Conservation (phyloP, 148 eudicot genomes). For the Salicornia ramosissima region DNA sequence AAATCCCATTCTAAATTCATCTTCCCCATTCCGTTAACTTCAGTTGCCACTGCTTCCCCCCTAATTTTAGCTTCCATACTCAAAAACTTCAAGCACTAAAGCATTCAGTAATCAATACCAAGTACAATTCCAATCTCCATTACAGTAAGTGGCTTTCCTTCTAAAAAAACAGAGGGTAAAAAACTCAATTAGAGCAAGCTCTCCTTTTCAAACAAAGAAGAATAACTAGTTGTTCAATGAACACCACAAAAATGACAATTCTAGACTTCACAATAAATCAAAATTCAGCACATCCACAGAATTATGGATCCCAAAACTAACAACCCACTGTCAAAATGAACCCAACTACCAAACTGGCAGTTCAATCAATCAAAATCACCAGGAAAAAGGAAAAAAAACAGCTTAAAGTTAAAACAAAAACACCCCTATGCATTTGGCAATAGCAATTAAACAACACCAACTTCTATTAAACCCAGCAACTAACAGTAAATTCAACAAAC, state of each 20-base stretch:
- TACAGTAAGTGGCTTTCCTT: not conserved
- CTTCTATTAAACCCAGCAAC: not conserved
- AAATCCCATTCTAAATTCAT: constrained; percentile 83
- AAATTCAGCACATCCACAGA: constrained; percentile 29
- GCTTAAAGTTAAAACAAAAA: not conserved
- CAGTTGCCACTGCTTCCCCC: constrained; percentile 43
- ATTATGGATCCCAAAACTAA: constrained; percentile 31
- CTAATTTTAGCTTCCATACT: constrained; percentile 56
- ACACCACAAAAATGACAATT: constrained; percentile 7
- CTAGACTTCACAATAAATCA: constrained; percentile 29
- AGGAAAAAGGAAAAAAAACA: no score
- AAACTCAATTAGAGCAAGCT: not conserved
- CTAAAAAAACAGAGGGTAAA: constrained; percentile 1
- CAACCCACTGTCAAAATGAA: constrained; percentile 35
- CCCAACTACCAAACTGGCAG: constrained; percentile 20
- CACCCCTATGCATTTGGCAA: constrained; percentile 5
- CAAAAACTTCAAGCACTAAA: constrained; percentile 9
- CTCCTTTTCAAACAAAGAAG: not conserved
- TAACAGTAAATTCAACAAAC: constrained; percentile 18
- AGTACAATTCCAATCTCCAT: not conserved
- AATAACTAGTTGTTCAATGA: constrained; percentile 1
- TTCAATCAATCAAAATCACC: constrained; percentile 23
- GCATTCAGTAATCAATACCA: constrained; percentile 7
- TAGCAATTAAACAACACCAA: constrained; percentile 11
- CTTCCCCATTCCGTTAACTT: constrained; percentile 52